phyloP scores from a whole-genome alignment of 495 filamentous ascomycete species.

The Aspergillus mulundensis region DNA sequence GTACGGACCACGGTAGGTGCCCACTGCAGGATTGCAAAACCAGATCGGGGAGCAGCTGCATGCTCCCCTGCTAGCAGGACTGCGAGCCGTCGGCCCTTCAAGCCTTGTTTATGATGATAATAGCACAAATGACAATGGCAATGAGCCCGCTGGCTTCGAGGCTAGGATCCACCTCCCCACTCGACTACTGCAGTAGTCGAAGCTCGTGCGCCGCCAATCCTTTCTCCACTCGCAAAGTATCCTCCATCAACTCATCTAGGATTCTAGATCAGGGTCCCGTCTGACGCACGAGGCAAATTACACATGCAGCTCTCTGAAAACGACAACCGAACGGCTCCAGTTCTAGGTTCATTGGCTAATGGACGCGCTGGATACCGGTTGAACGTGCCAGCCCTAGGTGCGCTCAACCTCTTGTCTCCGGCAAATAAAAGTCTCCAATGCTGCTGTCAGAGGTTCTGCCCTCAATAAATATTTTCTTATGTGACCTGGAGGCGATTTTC shows the following conservation, averaged over 20 bases:
- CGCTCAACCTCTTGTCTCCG: slow-evolving; percentile 5
- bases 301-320: slow-evolving; percentile 35
- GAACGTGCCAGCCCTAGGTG: slow-evolving; percentile 23
- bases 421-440: slow-evolving; percentile 25
- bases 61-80: background rate
- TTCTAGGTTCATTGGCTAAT: slow-evolving; percentile 27
- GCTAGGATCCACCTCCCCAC: slow-evolving; percentile 16
- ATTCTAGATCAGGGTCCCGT: slow-evolving; percentile 23
- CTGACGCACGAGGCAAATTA: slow-evolving; percentile 34
- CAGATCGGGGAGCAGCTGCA: background rate
- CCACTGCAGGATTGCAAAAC: background rate
- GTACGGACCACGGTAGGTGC: too few relatives aligned
- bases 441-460: slow-evolving; percentile 15
- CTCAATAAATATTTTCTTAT: slow-evolving; percentile 9
- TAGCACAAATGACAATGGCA: background rate
- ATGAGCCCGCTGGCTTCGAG: background rate
- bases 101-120: background rate
- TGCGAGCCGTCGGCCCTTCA: background rate
- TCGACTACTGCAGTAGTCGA: slow-evolving; percentile 17
- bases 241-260: slow-evolving; percentile 32
- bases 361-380: slow-evolving; percentile 18
- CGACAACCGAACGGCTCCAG: slow-evolving; percentile 29
- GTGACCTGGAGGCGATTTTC: slow-evolving; percentile 5
- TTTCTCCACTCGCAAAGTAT: slow-evolving; percentile 23
- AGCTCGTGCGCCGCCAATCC: slow-evolving; percentile 29